These are phyloP conservation scores for Colletotrichum echinochloae DNA, from an alignment of 2,329 filamentous ascomycete species.

Conservation along the genomic window DNA sequence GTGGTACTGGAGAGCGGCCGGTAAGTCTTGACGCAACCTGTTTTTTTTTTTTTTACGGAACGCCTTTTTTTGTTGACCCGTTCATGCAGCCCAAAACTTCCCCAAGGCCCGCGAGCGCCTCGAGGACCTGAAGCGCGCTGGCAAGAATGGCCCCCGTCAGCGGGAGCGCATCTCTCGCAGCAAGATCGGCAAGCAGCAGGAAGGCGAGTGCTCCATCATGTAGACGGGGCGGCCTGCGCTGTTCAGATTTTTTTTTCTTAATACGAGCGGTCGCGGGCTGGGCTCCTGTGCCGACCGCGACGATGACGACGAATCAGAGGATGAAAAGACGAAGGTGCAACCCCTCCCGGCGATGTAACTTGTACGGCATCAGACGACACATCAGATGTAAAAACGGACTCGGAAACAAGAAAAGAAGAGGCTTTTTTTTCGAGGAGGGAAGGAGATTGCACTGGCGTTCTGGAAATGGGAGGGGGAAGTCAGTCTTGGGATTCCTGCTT, in stretches of 20 bases:
- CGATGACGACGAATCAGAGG: slow-evolving; percentile 21
- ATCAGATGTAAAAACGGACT: slow-evolving; percentile 16
- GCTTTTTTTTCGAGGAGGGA: not conserved
- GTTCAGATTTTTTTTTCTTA: not conserved
- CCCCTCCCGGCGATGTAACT: slow-evolving; percentile 18
- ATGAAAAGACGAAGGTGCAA: slow-evolving; percentile 16
- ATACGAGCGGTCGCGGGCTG: slow-evolving; percentile 31
- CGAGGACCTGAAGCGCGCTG: slow-evolving; percentile 86
- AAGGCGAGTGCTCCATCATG: slow-evolving; percentile 91
- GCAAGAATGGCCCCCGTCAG: slow-evolving; percentile 75
- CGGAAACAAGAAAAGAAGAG: slow-evolving; percentile 9
- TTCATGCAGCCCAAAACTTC: slow-evolving; percentile 83
- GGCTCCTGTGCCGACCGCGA: slow-evolving; percentile 28
- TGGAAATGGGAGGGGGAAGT: slow-evolving; percentile 1
- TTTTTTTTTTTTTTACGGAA: too few species aligned
- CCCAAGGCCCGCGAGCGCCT: slow-evolving; percentile 92
- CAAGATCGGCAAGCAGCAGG: slow-evolving; percentile 84
- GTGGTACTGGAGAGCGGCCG: slow-evolving; percentile 97
- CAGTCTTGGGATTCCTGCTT: not conserved
- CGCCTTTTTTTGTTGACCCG: slow-evolving; percentile 46
- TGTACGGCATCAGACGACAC: slow-evolving; percentile 12
- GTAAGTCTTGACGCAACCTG: slow-evolving; percentile 68
- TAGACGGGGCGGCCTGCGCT: slow-evolving; percentile 55
- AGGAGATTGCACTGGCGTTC: slow-evolving; percentile 10
- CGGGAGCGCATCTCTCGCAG: slow-evolving; percentile 85